These are phyloP conservation scores for Phoenix dactylifera DNA, from an alignment of 176 grass and related monocot genomes.

Conservation along the genomic window DNA sequence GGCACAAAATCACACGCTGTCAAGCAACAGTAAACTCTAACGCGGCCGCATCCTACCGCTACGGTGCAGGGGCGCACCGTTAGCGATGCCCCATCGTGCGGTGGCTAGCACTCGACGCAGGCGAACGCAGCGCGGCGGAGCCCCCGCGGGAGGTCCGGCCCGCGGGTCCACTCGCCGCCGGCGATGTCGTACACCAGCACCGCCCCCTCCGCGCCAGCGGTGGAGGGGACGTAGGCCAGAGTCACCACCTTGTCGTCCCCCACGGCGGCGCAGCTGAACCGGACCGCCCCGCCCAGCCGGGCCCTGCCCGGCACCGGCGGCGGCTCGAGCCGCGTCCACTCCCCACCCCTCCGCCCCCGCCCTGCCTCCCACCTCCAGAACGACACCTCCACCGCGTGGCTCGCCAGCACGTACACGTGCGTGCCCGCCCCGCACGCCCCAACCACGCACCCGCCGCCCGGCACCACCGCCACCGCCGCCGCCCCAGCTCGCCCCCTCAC, in stretches of 20 bases:
- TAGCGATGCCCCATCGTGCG: background rate
- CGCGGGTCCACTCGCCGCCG: conserved; percentile 53
- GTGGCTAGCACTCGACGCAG: conserved; percentile 50
- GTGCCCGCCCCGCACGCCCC: conserved; percentile 57
- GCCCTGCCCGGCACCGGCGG: conserved; percentile 43
- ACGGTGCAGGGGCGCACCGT: no score
- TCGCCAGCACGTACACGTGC: conserved; percentile 62
- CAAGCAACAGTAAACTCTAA: no score
- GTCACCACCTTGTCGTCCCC: conserved; percentile 43
- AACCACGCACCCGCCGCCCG: conserved; percentile 66
- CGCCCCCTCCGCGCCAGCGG: conserved; percentile 23
- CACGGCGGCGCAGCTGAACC: conserved; percentile 51
- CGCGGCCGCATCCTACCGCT: no score
- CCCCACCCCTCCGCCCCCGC: conserved; percentile 4
- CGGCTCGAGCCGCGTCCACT: conserved; percentile 54
- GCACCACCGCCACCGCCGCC: conserved; percentile 25
- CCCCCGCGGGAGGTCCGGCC: conserved; percentile 39
- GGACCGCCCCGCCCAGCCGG: conserved; percentile 44
- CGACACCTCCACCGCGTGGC: conserved; percentile 73
- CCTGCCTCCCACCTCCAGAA: conserved; percentile 59
- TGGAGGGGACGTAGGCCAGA: conserved; percentile 39
- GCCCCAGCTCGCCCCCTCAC: conserved; percentile 27
- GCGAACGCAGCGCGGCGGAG: conserved; percentile 47
- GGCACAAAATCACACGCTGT: no score
- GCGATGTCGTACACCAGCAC: conserved; percentile 70